Evolutionary conservation across 176 grass and related monocot species (phyloP).

Genomic region (Puccinellia tenuiflora): DNA sequence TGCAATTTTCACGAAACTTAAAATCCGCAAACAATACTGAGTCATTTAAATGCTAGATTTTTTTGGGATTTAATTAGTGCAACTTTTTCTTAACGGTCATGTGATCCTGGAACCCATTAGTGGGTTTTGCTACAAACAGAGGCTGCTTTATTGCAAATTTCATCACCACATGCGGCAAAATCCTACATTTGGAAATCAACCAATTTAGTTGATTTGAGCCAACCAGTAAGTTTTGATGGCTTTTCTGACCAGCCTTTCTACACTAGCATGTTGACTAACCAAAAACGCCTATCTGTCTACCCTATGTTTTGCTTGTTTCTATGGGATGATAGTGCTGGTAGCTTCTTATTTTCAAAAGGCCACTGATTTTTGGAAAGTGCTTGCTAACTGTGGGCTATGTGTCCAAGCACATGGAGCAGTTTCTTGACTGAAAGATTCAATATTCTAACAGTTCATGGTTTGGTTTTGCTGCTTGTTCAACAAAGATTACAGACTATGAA

Average conservation of each 20-base stretch:
- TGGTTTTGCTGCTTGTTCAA: not conserved
- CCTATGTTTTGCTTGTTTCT: not conserved
- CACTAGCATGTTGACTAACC: slow-evolving; percentile 14
- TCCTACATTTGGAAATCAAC: slow-evolving; percentile 13
- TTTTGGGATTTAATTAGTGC: not conserved
- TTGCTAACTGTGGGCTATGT: not conserved
- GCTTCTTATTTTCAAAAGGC: slow-evolving; percentile 11
- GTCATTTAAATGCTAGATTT: not conserved
- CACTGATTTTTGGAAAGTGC: slow-evolving; percentile 6
- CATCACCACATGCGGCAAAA: not conserved
- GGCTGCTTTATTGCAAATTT: slow-evolving; percentile 5
- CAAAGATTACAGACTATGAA: not conserved
- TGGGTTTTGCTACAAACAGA: not conserved
- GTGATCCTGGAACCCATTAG: not conserved
- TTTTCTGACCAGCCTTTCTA: slow-evolving; percentile 1
- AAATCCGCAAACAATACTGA: not conserved
- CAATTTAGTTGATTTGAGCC: slow-evolving; percentile 11
- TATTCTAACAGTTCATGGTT: not conserved
- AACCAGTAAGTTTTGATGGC: slow-evolving; percentile 5
- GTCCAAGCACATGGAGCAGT: not conserved
- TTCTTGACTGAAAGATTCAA: not conserved
- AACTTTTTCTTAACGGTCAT: not conserved
- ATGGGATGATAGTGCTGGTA: not conserved
- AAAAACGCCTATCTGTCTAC: slow-evolving; percentile 3
- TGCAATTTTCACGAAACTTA: not conserved